These are phyloP conservation scores for Hibiscus trionum DNA, from an alignment of 345 rosid species.

Conservation along the genomic window DNA sequence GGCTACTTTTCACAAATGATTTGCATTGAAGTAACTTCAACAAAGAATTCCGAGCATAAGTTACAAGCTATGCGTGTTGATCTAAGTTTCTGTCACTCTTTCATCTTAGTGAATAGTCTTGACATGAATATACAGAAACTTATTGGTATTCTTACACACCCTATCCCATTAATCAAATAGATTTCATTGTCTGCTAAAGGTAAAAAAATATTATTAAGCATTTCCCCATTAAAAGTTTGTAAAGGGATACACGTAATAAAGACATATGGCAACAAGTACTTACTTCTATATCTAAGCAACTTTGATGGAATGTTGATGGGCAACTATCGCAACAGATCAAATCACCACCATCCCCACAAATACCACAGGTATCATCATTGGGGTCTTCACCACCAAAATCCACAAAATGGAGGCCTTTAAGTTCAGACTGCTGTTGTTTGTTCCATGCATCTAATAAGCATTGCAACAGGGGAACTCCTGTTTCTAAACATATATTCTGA, in stretches of 20 bases:
- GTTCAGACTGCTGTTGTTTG: constrained; percentile 48
- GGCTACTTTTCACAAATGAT: not conserved
- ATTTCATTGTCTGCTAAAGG: not conserved
- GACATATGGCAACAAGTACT: not conserved
- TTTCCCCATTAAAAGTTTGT: not conserved
- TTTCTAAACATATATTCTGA: constrained; percentile 54
- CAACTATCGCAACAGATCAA: constrained; percentile 90
- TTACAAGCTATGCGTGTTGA: not conserved
- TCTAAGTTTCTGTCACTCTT: not conserved
- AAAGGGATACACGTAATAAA: not conserved
- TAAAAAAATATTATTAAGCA: not conserved
- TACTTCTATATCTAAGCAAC: constrained; percentile 77
- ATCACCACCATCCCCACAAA: constrained; percentile 96
- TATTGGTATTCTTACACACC: not conserved
- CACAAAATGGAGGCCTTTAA: constrained; percentile 55
- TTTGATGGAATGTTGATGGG: constrained; percentile 92
- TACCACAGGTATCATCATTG: constrained; percentile 91
- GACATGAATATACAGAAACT: not conserved
- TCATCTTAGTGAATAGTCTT: not conserved
- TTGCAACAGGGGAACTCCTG: constrained; percentile 58
- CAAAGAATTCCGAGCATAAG: not conserved
- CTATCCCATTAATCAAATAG: not conserved
- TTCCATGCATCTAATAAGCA: constrained; percentile 67
- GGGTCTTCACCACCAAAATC: constrained; percentile 68
- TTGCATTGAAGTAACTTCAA: not conserved